Conservation (phyloP, 352 stramenopile species). For the Phytopythium delawarense region DNA sequence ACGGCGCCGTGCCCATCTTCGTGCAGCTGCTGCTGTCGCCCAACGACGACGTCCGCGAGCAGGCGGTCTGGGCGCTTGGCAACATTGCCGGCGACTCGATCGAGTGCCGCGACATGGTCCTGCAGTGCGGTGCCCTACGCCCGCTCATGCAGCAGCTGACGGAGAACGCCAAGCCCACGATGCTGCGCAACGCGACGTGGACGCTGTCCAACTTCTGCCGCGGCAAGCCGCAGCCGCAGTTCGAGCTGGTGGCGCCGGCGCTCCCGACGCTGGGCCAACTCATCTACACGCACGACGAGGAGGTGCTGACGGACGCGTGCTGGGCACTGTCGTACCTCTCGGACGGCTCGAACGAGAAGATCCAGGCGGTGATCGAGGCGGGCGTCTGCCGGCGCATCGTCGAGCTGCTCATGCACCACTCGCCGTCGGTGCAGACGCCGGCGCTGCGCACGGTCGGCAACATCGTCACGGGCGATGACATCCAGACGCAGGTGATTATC, state of each 20-base stretch:
- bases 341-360: constrained; percentile 98
- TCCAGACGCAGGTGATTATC: constrained; percentile 99
- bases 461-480: constrained; percentile 99
- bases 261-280: constrained; percentile 96
- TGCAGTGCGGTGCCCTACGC: constrained; percentile 90
- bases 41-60: constrained; percentile 97
- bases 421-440: constrained; percentile 78
- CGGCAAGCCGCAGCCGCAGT: constrained; percentile 72
- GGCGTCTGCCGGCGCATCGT: constrained; percentile 96
- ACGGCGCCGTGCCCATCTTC: constrained; percentile 97
- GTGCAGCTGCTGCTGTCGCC: constrained; percentile 93
- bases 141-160: constrained; percentile 95
- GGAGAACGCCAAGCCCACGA: constrained; percentile 94
- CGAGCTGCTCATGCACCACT: constrained; percentile 90
- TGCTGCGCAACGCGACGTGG: constrained; percentile 99
- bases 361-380: constrained; percentile 97
- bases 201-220: constrained; percentile 99
- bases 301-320: constrained; percentile 99
- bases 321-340: constrained; percentile 98
- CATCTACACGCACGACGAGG: constrained; percentile 97
- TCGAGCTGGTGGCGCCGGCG: constrained; percentile 85
- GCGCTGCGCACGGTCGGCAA: constrained; percentile 93
- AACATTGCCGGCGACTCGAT: constrained; percentile 99
- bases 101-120: constrained; percentile 95
- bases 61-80: constrained; percentile 96